Evolutionary conservation across 768 basidiomycete genomes (phyloP), one percentile per base, ranked within the genome.

Genomic region (Dendrothele bispora): DNA sequence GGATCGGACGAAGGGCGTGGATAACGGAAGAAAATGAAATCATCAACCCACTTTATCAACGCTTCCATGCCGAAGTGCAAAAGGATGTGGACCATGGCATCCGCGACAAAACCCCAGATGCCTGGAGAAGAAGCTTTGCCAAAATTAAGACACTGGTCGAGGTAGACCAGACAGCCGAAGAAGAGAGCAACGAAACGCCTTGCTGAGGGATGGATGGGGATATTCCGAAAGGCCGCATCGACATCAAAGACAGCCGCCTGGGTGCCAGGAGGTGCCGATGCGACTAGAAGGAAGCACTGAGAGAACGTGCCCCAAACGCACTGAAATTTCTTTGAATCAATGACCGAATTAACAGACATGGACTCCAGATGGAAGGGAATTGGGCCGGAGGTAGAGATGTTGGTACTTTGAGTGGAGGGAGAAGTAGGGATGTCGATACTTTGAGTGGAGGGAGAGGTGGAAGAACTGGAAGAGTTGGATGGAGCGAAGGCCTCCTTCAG

Each of bases 221-320:
- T 59, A 34, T 55, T 56, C 3, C 66, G 53, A 43, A 65, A 71
- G 5, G 73, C 69, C 0, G 68, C 51, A 27, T 67, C 61, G 6
- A 74, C 60, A 39, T 76, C 72, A 25, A 70, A 63, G 0, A 69
- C 64, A 1, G 72, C 63, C 0, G 59, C 73, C 41, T 68, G 53
- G 0, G 69, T 52, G 10, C 67, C 67, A 0, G 52, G 50, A 0
- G 73, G 73, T 1, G 66, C 61, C 17, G 57, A 39, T 7, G 60
- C 53, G 1, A 71, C 55, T 3, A 63, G n/a, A 1, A 57, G 43
- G 17, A 38, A 58, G 20, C 57, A 57, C 4, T 59, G 50, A 0
- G 52, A 46, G 40, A 68, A 70, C 1, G 66, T 67, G 1, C 67
- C 63, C 67, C 68, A 70, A 10, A 58, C 52, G 48, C 56, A 61